Evolutionary conservation across 371 early-diverging fungal genomes (phyloP).

Genomic region (Coemansia sp.): DNA sequence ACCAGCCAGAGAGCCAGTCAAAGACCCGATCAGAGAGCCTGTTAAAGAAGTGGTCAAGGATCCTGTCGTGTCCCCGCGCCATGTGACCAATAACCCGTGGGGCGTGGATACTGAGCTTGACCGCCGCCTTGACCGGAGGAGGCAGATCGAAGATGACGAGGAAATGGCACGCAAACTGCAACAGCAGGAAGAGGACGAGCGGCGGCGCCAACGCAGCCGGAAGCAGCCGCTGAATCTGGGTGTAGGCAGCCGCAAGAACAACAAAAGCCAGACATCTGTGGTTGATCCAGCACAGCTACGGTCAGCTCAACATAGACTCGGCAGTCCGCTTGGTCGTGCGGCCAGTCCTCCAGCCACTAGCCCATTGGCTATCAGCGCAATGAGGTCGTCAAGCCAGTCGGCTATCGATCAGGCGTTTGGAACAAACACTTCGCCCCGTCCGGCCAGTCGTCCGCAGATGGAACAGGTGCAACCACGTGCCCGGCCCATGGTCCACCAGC

Average conservation of each 20-base stretch:
- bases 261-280: constrained; percentile 26
- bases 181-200: constrained; percentile 67
- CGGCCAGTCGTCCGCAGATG: neutral
- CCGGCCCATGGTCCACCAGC: constrained; percentile 22
- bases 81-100: constrained; percentile 25
- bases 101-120: constrained; percentile 40
- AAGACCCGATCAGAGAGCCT: neutral
- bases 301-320: constrained; percentile 35
- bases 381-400: constrained; percentile 7
- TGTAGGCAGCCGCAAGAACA: constrained; percentile 27
- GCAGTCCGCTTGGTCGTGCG: constrained; percentile 9
- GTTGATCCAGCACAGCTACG: constrained; percentile 48
- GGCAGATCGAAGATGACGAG: constrained; percentile 66
- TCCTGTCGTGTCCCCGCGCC: neutral
- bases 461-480: constrained; percentile 23
- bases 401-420: constrained; percentile 41
- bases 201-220: constrained; percentile 5
- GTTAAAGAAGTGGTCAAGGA: neutral
- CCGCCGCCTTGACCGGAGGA: constrained; percentile 47
- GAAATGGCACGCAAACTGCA: constrained; percentile 73
- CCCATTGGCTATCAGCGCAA: neutral
- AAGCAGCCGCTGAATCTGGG: constrained; percentile 42
- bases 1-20: constrained; percentile 6
- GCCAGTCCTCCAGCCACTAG: neutral
- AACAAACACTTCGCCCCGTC: neutral